A percentile compares a stretch with the other conserved stretches of the same genome.
phyloP scores from a whole-genome alignment of 1,284 basidiomycete species.

The Trametes pubescens region DNA sequence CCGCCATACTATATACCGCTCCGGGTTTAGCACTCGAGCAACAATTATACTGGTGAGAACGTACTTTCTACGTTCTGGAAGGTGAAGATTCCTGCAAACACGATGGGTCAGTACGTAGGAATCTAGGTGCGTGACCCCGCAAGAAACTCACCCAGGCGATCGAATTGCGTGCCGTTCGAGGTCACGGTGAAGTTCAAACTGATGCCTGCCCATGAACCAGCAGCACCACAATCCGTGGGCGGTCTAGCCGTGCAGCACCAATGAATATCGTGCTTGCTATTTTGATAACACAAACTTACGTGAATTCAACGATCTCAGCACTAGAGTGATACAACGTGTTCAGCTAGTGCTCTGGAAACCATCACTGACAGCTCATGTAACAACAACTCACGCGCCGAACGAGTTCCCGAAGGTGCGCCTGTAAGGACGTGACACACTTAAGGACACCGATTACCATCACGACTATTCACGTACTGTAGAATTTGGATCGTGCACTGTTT shows the following conservation, averaged over 20 bases:
- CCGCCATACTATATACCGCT: conserved; percentile 65
- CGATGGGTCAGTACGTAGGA: too few species aligned
- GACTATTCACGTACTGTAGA: conserved; percentile 58
- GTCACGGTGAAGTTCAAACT: conserved; percentile 81
- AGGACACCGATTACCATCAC: neutral
- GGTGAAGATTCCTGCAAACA: conserved; percentile 60
- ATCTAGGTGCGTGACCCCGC: neutral
- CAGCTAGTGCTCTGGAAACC: neutral
- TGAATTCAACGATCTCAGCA: conserved; percentile 69
- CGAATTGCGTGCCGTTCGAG: conserved; percentile 81
- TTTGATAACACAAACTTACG: conserved; percentile 49
- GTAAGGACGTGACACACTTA: neutral
- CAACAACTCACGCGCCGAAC: conserved; percentile 70
- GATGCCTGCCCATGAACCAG: conserved; percentile 79
- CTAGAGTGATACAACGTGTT: conserved; percentile 43
- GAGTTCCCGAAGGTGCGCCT: conserved; percentile 79
- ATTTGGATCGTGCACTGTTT: conserved; percentile 71
- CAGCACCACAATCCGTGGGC: conserved; percentile 73
- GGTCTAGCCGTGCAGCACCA: conserved; percentile 53
- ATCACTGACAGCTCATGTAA: neutral
- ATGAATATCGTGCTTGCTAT: neutral
- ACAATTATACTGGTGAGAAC: conserved; percentile 30
- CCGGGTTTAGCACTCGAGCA: neutral
- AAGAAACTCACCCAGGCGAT: conserved; percentile 57
- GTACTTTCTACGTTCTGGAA: conserved; percentile 79